phyloP scores from a whole-genome alignment of 2,329 filamentous ascomycete species.

The Epichloe typhina region DNA sequence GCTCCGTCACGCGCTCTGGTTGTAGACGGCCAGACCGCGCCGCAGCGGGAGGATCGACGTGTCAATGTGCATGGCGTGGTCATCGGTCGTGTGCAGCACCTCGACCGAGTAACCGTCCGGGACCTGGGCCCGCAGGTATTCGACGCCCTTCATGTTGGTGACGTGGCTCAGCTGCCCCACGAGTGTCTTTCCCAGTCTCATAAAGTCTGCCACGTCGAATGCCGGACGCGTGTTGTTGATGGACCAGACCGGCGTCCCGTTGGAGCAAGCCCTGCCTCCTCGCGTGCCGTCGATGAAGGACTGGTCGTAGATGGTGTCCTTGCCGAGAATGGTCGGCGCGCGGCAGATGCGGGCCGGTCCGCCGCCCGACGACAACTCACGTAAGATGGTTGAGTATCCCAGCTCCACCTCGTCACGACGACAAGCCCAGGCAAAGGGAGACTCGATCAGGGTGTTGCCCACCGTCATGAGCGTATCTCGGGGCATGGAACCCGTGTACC shows the following conservation, averaged over 20 bases:
- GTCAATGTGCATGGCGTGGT: slow-evolving; percentile 20
- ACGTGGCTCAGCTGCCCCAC: slow-evolving; percentile 20
- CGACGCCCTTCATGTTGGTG: slow-evolving; percentile 18
- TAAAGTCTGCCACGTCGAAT: slow-evolving; percentile 22
- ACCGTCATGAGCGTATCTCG: slow-evolving; percentile 20
- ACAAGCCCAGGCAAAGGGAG: slow-evolving; percentile 18
- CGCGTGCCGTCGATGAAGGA: neutral
- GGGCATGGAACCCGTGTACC: slow-evolving; percentile 22
- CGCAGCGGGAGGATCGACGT: slow-evolving; percentile 17
- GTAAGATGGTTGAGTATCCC: slow-evolving; percentile 7
- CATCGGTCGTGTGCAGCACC: slow-evolving; percentile 14
- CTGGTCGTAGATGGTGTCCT: slow-evolving; percentile 12
- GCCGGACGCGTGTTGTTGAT: slow-evolving; percentile 21
- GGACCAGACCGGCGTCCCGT: slow-evolving; percentile 10
- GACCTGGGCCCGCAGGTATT: slow-evolving; percentile 14
- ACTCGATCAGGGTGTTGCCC: slow-evolving; percentile 18
- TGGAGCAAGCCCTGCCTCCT: neutral
- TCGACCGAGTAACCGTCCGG: slow-evolving; percentile 17
- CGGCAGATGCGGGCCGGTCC: slow-evolving; percentile 6
- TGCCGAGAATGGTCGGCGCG: slow-evolving; percentile 6
- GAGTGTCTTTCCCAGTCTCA: slow-evolving; percentile 19
- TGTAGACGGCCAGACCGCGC: slow-evolving; percentile 15
- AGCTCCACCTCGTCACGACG: slow-evolving; percentile 13
- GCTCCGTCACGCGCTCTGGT: slow-evolving; percentile 13
- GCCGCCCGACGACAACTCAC: slow-evolving; percentile 1